These are phyloP conservation scores for Silene uniflora DNA, from an alignment of 148 eudicot genomes.

Conservation along the genomic window DNA sequence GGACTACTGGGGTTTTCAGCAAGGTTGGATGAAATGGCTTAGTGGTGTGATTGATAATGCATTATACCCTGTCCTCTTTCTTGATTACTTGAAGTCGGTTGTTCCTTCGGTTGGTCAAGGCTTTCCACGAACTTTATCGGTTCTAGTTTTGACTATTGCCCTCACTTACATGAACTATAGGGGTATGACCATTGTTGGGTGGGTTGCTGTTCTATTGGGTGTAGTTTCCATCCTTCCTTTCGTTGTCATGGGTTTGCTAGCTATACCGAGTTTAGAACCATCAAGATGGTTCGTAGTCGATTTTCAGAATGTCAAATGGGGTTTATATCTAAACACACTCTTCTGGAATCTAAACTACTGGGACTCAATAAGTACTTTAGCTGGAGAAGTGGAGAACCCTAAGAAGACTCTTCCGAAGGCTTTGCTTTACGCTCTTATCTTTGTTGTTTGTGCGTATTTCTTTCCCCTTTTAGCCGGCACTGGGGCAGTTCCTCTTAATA, in stretches of 20 bases:
- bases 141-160: constrained; percentile 34
- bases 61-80: constrained; percentile 58
- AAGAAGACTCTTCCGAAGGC: constrained; percentile 60
- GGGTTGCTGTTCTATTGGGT: constrained; percentile 59
- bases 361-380: constrained; percentile 63
- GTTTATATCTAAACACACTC: constrained; percentile 54
- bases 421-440: constrained; percentile 46
- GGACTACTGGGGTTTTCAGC: constrained; percentile 49
- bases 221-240: constrained; percentile 63
- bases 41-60: constrained; percentile 71
- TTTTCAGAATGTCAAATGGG: constrained; percentile 48
- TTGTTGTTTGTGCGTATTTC: constrained; percentile 56
- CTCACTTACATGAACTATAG: constrained; percentile 61
- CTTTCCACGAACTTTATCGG: constrained; percentile 38
- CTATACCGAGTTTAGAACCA: constrained; percentile 50
- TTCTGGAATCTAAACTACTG: constrained; percentile 75
- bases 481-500: constrained; percentile 53
- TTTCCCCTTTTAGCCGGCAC: constrained; percentile 62
- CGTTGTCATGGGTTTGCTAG: constrained; percentile 49
- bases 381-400: constrained; percentile 67
- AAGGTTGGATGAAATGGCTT: constrained; percentile 59
- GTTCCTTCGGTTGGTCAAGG: constrained; percentile 49
- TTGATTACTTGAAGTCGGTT: constrained; percentile 56
- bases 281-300: constrained; percentile 54
- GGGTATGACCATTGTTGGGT: constrained; percentile 65